Evolutionary conservation across 768 basidiomycete species (phyloP).

Genomic region (Podaxis sp.): DNA sequence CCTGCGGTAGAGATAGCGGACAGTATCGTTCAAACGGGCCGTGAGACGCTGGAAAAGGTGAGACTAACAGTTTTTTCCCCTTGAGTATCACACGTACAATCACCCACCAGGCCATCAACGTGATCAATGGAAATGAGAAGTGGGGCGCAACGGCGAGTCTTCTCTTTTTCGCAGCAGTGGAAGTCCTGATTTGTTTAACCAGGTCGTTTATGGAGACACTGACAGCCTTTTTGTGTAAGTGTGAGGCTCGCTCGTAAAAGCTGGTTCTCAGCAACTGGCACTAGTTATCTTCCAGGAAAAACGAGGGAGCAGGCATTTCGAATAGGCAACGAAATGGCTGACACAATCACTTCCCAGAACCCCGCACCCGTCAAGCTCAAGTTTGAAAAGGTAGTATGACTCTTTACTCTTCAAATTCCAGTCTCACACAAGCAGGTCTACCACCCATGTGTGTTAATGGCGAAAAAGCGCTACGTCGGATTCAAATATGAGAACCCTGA

Average conservation of each 20-base stretch:
- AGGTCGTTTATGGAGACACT: conserved; percentile 96
- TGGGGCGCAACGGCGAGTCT: conserved; percentile 72
- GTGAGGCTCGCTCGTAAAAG: neutral
- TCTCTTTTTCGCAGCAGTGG: neutral
- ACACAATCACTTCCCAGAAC: conserved; percentile 79
- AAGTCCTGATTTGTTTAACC: neutral
- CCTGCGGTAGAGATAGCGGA: conserved; percentile 98
- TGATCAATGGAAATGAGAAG: conserved; percentile 69
- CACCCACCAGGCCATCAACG: conserved; percentile 65
- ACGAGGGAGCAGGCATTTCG: conserved; percentile 92
- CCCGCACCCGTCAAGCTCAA: conserved; percentile 93
- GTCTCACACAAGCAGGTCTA: conserved; percentile 63
- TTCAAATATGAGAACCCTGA: conserved; percentile 90
- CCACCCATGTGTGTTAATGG: conserved; percentile 89
- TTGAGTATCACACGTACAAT: neutral
- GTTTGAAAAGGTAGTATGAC: conserved; percentile 80
- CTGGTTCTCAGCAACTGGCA: neutral
- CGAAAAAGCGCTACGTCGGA: conserved; percentile 98
- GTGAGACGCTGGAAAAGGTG: conserved; percentile 94
- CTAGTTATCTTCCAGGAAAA: conserved; percentile 74
- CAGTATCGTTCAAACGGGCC: conserved; percentile 93
- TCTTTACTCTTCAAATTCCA: neutral
- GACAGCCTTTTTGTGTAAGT: conserved; percentile 85
- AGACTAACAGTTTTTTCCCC: neutral
- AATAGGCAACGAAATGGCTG: conserved; percentile 91